Conservation (phyloP, 1,139 yeast species). For the Pichia sp. region DNA sequence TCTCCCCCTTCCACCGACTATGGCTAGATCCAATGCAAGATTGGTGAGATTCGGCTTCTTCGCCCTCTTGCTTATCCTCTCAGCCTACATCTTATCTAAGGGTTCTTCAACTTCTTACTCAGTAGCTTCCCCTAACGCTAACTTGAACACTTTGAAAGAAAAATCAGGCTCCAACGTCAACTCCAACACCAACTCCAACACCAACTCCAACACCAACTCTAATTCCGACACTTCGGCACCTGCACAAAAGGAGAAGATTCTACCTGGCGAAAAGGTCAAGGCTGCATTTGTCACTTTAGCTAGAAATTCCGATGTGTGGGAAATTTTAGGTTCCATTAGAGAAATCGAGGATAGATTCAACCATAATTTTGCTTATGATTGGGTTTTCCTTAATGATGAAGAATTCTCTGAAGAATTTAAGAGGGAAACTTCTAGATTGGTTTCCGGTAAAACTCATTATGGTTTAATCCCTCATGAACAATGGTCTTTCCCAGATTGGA, state of each 20-base stretch:
- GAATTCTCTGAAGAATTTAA: constrained; percentile 42
- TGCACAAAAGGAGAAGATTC: constrained; percentile 6
- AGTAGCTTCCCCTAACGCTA: constrained; percentile 9
- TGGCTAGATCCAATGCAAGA: constrained; percentile 58
- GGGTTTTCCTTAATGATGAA: constrained; percentile 63
- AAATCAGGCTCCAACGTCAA: background rate
- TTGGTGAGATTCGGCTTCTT: constrained; percentile 53
- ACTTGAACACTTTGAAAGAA: background rate
- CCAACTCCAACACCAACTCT: constrained; percentile 1
- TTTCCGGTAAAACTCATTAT: constrained; percentile 44
- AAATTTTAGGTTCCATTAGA: constrained; percentile 43
- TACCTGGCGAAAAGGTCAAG: constrained; percentile 35
- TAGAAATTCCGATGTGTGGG: constrained; percentile 45
- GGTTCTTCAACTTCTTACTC: constrained; percentile 43
- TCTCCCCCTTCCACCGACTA: constrained; percentile 10
- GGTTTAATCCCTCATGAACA: constrained; percentile 44
- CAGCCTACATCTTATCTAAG: constrained; percentile 54
- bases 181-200: constrained; percentile 1
- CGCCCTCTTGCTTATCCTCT: constrained; percentile 48
- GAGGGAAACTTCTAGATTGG: constrained; percentile 32
- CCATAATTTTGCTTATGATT: constrained; percentile 58
- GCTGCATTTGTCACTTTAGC: constrained; percentile 59
- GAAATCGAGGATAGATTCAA: constrained; percentile 68
- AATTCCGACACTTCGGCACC: background rate
- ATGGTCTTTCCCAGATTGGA: constrained; percentile 60